Evolutionary conservation across 306 rosid genomes (phyloP), one percentile per base, ranked within the genome.

Genomic region (Aeschynomene evenia): DNA sequence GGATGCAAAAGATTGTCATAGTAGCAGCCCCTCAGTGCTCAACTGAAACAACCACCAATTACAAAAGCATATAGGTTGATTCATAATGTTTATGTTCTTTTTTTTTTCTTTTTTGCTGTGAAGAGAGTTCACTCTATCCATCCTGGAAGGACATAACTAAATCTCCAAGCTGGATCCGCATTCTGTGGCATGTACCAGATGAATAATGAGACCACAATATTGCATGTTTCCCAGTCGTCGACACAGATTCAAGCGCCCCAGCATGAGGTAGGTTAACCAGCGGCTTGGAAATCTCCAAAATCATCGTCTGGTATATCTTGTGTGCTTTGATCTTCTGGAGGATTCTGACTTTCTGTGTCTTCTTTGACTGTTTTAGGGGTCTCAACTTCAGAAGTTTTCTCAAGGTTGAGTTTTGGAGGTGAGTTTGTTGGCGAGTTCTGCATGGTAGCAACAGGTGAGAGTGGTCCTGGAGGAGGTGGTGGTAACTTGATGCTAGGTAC

Each of bases 281-380:
- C 99, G 18, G 91, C 72, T 82, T 94, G 99, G 49, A 94, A 94
- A 71, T 94, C 97, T 9, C 99, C 99, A 46, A 91, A 94, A 83
- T 88, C 97, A 13, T 94, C 97, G 75, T 94, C 97, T 24, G 82
- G 85, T 60, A 80, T 28, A 76, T 82, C 83, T 69, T 70, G 69
- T 31, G 76, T 37, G 72, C 61, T 74, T 75, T 80, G 81, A 48
- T 55, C 72, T 81, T 81, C 88, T 21, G 85, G 61, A 54, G 71
- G 11, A 2, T 23, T 46, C 55, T 55, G 50, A 4, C 7, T 50
- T 26, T 80, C 76, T 16, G 56, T 52, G 15, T 79, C 79, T 39
- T 63, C 89, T 69, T 77, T 53, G 53, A 60, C 62, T 31, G 80
- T 29, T 83, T 64, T 75, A 13, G 21, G 19, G 22, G 40, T 18